Evolutionary conservation across 352 stramenopile species (phyloP), one percentile per base, ranked within the genome.

Genomic region (Phytophthora cactorum): DNA sequence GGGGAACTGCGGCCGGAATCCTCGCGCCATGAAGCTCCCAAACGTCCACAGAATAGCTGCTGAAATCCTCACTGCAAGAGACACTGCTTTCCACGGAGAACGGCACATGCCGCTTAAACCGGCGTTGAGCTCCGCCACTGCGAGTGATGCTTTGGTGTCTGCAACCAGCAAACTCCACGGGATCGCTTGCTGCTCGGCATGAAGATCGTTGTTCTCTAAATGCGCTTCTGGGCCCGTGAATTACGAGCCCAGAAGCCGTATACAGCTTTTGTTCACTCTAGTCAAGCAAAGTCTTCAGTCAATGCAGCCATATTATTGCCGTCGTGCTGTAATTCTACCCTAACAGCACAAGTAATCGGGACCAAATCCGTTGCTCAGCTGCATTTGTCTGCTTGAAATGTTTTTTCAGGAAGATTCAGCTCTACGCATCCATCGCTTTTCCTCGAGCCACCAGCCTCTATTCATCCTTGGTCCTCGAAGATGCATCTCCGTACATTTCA

Each of bases 401-500:
- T 22, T 22, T 22, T 22, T 1, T 22, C 22, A 22, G 22, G 22
- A 22, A 22, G 22, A 22, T 22, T 22, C 22, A 22, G 22, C 22
- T 22, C 22, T 22, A 22, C 22, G 22, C 22, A 22, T 22, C 22
- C 22, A 22, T 22, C 22, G 22, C 0, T 22, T 22, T 22, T 22
- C 22, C 22, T 22, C 22, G 22, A 22, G 22, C 22, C 22, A 22
- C 22, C 22, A 22, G 7, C 4, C 34, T 39, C 56, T 74, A 77
- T 39, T 74, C 70, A 11, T 72, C 55, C 41, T 66, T 77, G 10
- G 25, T 54, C 49, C 77, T 80, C 1, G 59, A 46, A 1, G 88
- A 91, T 9, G 88, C 88, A 70, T 96, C 89, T n/a, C 89, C 89
- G 58, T 96, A 96, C 77, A 82, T 81, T 58, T 83, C 84, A 17